phyloP scores from a whole-genome alignment of 768 basidiomycete genomes.

The Rhodocollybia butyracea region DNA sequence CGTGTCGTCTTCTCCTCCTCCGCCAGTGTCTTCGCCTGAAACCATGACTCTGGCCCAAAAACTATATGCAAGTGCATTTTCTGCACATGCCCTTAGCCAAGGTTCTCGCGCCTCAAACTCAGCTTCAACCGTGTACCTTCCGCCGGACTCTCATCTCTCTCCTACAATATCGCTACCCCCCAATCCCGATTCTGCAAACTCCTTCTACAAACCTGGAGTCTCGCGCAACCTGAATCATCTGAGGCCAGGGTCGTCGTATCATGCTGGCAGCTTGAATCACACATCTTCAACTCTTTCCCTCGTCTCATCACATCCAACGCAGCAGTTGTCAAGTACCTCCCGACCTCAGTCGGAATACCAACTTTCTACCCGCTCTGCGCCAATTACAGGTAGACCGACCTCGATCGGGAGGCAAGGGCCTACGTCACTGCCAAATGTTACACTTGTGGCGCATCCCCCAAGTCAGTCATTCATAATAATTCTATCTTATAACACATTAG shows the following conservation, averaged over 20 bases:
- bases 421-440: background rate
- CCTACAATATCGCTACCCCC: background rate
- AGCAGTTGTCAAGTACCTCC: background rate
- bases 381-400: background rate
- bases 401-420: background rate
- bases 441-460: conserved; percentile 3
- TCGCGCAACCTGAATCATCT: background rate
- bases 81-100: conserved; percentile 7
- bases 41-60: conserved; percentile 36
- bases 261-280: background rate
- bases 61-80: conserved; percentile 39
- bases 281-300: background rate
- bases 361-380: background rate
- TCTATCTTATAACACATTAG: background rate
- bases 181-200: background rate
- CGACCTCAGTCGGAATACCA: background rate
- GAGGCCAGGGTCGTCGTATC: background rate
- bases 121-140: background rate
- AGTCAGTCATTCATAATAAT: background rate
- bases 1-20: background rate
- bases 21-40: background rate
- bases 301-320: background rate
- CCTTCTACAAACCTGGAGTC: conserved; percentile 12
- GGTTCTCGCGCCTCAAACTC: conserved; percentile 2
- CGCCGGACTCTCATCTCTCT: background rate